A percentile compares a stretch with the other conserved stretches of the same genome.
These are phyloP conservation scores for Didymella arachidicola DNA, from an alignment of 2,329 filamentous ascomycete species.

Conservation along the genomic window DNA sequence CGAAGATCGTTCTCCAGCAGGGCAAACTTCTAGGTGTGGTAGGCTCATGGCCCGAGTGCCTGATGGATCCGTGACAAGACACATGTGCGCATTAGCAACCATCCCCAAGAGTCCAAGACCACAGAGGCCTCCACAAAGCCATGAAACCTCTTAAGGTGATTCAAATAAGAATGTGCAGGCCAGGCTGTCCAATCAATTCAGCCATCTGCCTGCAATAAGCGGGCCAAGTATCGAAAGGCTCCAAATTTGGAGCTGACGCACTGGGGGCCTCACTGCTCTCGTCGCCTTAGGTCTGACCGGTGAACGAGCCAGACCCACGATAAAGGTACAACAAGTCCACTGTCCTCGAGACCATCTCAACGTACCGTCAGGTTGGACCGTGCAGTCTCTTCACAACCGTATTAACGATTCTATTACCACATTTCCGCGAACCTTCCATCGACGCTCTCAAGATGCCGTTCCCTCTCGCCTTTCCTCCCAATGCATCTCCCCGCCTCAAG, in stretches of 20 bases:
- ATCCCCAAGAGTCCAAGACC: neutral
- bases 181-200: conserved; percentile 4
- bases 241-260: conserved; percentile 14
- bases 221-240: conserved; percentile 11
- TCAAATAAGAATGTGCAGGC: neutral
- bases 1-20: too few relatives aligned
- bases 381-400: neutral
- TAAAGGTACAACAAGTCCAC: conserved; percentile 21
- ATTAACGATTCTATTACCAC: too few relatives aligned
- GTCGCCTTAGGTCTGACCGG: conserved; percentile 30
- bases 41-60: neutral
- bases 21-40: too few relatives aligned
- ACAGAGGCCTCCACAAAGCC: conserved; percentile 1
- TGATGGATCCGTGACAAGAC: neutral
- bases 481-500: conserved; percentile 30
- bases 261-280: conserved; percentile 13
- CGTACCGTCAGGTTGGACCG: neutral
- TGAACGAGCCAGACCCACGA: conserved; percentile 25
- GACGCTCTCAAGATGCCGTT: conserved; percentile 17
- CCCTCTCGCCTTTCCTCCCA: conserved; percentile 9
- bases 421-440: neutral
- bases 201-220: conserved; percentile 10
- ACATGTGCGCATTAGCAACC: neutral
- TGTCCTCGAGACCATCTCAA: neutral
- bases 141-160: conserved; percentile 2